A percentile compares a stretch with the other conserved stretches of the same genome.
Evolutionary conservation across 495 filamentous ascomycete species (phyloP).

Genomic region (Elasticomyces elasticus): DNA sequence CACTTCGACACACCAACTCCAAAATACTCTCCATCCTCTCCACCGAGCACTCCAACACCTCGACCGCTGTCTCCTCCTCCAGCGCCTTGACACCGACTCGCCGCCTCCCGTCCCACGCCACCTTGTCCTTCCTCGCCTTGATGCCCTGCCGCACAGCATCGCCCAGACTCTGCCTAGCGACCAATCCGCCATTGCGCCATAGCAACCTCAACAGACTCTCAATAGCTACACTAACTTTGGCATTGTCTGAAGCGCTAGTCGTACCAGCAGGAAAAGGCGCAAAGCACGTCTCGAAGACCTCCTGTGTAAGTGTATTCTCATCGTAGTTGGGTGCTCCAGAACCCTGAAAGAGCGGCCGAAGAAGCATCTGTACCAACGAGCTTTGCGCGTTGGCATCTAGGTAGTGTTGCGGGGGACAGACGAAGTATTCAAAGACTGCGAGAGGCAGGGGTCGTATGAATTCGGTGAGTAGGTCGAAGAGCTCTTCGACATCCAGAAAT

Average conservation of each 20-base stretch:
- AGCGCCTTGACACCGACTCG: constrained; percentile 33
- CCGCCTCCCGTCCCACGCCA: constrained; percentile 38
- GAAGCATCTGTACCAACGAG: constrained; percentile 54
- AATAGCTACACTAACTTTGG: constrained; percentile 65
- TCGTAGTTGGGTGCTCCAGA: constrained; percentile 38
- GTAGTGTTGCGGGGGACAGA: constrained; percentile 36
- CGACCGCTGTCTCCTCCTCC: constrained; percentile 30
- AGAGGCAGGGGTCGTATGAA: constrained; percentile 57
- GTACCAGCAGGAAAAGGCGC: constrained; percentile 63
- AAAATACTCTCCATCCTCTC: constrained; percentile 11
- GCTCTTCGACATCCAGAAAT: constrained; percentile 44
- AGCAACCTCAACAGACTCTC: constrained; percentile 61
- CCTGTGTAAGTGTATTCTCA: constrained; percentile 36
- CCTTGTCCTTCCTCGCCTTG: constrained; percentile 45
- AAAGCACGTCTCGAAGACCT: constrained; percentile 51
- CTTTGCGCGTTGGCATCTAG: constrained; percentile 28
- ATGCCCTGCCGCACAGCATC: constrained; percentile 55
- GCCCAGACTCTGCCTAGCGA: constrained; percentile 39
- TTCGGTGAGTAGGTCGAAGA: constrained; percentile 60
- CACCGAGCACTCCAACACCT: constrained; percentile 20
- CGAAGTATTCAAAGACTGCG: constrained; percentile 60
- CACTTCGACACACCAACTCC: not conserved
- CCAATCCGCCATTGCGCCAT: constrained; percentile 33
- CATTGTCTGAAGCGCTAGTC: constrained; percentile 57
- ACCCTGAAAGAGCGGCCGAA: constrained; percentile 51